Conservation (phyloP, 2,329 filamentous ascomycete species). For the Pyrenophora teres region DNA sequence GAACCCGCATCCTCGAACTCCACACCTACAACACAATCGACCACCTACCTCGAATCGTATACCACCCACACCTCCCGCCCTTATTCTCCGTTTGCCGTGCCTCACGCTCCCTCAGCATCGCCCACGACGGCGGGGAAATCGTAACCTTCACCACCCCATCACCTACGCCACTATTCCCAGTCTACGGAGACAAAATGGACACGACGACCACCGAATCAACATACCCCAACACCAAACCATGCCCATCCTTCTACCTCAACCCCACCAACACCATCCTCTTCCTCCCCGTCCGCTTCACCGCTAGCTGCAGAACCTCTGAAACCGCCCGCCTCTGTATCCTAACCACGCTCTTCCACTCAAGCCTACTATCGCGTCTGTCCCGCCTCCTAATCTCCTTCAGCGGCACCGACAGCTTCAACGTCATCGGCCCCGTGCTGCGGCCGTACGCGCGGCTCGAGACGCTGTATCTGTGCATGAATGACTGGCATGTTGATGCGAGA, state of each 20-base stretch:
- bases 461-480: constrained; percentile 19
- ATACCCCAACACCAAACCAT: no score
- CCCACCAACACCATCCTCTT: constrained; percentile 16
- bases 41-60: constrained; percentile 9
- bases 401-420: constrained; percentile 2
- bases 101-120: constrained; percentile 13
- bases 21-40: constrained; percentile 14
- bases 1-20: constrained; percentile 21
- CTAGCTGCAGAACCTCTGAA: constrained; percentile 1
- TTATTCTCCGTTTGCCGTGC: constrained; percentile 15
- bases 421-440: constrained; percentile 8
- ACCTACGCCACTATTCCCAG: neutral
- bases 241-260: constrained; percentile 15
- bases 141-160: constrained; percentile 1
- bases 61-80: constrained; percentile 15
- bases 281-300: constrained; percentile 18
- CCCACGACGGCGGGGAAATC: constrained; percentile 11
- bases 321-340: constrained; percentile 11
- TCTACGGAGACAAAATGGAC: neutral
- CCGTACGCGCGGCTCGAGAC: constrained; percentile 7
- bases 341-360: neutral
- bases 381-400: constrained; percentile 14
- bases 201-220: no score
- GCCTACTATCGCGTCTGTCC: neutral
- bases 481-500: constrained; percentile 4